Evolutionary conservation across 202 grass and related monocot genomes (phyloP).

Genomic region (Brachypodium distachyon): DNA sequence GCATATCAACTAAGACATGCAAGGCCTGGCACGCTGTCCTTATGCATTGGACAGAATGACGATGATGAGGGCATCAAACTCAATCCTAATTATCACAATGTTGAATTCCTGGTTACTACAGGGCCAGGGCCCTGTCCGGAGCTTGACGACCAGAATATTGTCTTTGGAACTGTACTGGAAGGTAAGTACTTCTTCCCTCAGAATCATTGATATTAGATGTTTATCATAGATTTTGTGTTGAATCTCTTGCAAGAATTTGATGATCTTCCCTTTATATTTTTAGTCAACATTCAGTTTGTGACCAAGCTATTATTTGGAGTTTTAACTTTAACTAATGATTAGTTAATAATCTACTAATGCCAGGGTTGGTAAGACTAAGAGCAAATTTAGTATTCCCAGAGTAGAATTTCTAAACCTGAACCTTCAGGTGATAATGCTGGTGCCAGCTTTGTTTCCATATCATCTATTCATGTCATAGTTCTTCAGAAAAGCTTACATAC

Average conservation of each 20-base stretch:
- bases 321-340: not conserved
- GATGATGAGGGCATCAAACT: conserved; percentile 73
- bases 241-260: not conserved
- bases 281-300: not conserved
- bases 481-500: not conserved
- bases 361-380: conserved; percentile 6
- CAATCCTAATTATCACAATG: conserved; percentile 74
- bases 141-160: conserved; percentile 89
- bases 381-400: not conserved
- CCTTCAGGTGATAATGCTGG: not conserved
- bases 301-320: not conserved
- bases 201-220: not conserved
- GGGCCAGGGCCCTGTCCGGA: conserved; percentile 83
- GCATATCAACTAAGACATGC: conserved; percentile 68
- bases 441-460: not conserved
- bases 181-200: conserved; percentile 38
- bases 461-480: not conserved
- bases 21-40: conserved; percentile 77
- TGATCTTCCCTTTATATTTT: not conserved
- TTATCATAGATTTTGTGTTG: not conserved
- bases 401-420: not conserved
- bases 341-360: not conserved
- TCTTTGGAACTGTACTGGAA: conserved; percentile 93
- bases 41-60: conserved; percentile 84
- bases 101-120: conserved; percentile 95